Percentiles rank a stretch among this genome's conserved stretches.
Conservation (phyloP, 2,329 filamentous ascomycete genomes). For the Xylogone sp. region DNA sequence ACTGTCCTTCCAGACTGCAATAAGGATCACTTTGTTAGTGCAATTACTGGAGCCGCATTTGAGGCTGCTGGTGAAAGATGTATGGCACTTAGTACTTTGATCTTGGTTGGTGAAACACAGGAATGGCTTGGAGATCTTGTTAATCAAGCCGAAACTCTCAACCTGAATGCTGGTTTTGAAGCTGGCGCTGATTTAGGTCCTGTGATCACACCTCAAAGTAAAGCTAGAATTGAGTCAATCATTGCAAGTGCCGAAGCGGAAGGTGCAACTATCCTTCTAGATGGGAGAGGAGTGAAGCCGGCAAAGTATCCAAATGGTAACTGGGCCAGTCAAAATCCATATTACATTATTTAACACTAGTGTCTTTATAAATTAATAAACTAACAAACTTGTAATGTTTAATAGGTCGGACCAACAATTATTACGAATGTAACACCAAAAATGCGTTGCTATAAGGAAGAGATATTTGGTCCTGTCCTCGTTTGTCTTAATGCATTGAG, state of each 20-base stretch:
- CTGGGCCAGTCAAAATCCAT: no score
- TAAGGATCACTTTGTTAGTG: conserved; percentile 86
- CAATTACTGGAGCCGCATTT: conserved; percentile 78
- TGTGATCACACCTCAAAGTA: conserved; percentile 76
- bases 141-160: conserved; percentile 68
- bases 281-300: conserved; percentile 71
- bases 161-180: conserved; percentile 79
- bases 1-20: conserved; percentile 82
- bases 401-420: conserved; percentile 78
- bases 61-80: conserved; percentile 82
- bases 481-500: conserved; percentile 79
- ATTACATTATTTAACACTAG: no score
- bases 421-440: conserved; percentile 75
- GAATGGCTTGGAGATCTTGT: conserved; percentile 77
- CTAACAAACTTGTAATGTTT: conserved; percentile 77
- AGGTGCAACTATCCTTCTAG: conserved; percentile 77
- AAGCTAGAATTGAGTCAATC: conserved; percentile 71
- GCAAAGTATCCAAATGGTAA: conserved; percentile 81
- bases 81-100: conserved; percentile 80
- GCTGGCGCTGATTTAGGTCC: conserved; percentile 75
- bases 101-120: conserved; percentile 82
- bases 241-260: conserved; percentile 76
- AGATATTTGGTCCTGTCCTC: conserved; percentile 82
- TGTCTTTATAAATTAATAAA: no score
- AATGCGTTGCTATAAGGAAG: conserved; percentile 82